These are phyloP conservation scores for Hyparrhenia diplandra DNA, from an alignment of 176 grass and related monocot genomes.

Conservation along the genomic window DNA sequence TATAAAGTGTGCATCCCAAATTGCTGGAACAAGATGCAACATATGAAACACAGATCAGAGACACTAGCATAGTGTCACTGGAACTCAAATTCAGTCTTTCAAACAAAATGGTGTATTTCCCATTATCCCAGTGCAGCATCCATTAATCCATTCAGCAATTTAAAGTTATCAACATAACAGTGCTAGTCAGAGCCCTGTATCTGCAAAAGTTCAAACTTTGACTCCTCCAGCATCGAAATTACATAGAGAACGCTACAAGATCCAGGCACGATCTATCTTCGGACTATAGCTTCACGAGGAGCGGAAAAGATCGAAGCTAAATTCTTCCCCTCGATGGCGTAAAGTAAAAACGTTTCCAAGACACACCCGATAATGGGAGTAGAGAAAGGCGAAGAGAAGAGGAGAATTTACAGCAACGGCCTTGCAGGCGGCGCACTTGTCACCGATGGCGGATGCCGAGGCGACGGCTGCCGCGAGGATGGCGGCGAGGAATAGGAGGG, in stretches of 20 bases:
- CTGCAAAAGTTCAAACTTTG: neutral
- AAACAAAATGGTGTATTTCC: neutral
- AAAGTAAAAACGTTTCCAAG: neutral
- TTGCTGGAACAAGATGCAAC: neutral
- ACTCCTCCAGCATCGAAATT: neutral
- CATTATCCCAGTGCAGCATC: neutral
- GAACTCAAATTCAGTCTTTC: neutral
- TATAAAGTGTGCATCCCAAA: neutral
- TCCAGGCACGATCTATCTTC: neutral
- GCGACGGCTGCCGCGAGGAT: neutral
- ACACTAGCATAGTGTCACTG: neutral
- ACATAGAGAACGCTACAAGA: neutral
- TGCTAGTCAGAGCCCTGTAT: neutral
- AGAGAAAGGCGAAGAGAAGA: neutral
- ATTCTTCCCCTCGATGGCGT: neutral
- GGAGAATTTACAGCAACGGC: slow-evolving; percentile 63
- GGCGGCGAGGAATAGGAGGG: slow-evolving; percentile 10
- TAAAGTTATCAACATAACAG: neutral
- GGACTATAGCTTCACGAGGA: neutral
- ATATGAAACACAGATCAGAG: neutral
- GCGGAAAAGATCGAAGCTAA: neutral
- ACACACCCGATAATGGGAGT: neutral
- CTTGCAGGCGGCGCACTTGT: slow-evolving; percentile 88
- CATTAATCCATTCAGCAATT: neutral
- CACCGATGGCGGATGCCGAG: slow-evolving; percentile 52